Evolutionary conservation across 768 basidiomycete species (phyloP), one percentile per base, ranked within the genome.

Genomic region (Lactarius indigo): DNA sequence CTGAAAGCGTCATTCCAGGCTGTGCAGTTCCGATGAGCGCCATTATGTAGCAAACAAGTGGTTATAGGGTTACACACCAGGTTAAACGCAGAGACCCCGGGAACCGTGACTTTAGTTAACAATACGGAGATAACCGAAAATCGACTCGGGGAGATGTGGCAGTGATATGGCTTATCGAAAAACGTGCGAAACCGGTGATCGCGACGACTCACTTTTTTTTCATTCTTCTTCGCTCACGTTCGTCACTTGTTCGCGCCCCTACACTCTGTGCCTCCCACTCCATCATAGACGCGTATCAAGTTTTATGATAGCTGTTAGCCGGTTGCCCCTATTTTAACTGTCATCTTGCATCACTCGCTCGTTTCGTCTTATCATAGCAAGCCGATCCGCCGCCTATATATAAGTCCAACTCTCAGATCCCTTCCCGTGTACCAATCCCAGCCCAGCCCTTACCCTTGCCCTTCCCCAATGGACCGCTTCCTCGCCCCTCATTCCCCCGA

Each of bases 401-500:
- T 66, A 66, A 63, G 41, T 59, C 42, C 61, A 56, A 39, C 50
- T 44, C 39, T 56, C 41, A 57, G 20, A 41, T 41, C 23, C 50
- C 33, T 13, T 39, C 52, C 52, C 50, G n/a, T 50, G 39, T 58
- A 26, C 65, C 50, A 26, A 52, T 52, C 50, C 23, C 2, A 52
- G 50, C 26, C 56, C 59, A n/a, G 39, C 23, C 61, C 33, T 63
- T 55, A 7, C 30, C 23, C 7, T 26, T 42, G 17, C 8, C 56
- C 50, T 39, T 13, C 35, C 37, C 20, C 63, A 39, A 89, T 92
- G 85, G 88, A 90, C 71, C 85, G 85, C 72, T 87, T 90, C 76
- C 82, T 90, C 61, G 85, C 88, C 9, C 89, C 91, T 28, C 81
- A 89, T 65, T 85, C 88, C 26, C 87, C 86, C 65, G 91, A 93